Percentiles rank a stretch among this genome's conserved stretches.
These are phyloP conservation scores for Cladosporium sp. DNA, from an alignment of 2,329 filamentous ascomycete genomes.

Conservation along the genomic window DNA sequence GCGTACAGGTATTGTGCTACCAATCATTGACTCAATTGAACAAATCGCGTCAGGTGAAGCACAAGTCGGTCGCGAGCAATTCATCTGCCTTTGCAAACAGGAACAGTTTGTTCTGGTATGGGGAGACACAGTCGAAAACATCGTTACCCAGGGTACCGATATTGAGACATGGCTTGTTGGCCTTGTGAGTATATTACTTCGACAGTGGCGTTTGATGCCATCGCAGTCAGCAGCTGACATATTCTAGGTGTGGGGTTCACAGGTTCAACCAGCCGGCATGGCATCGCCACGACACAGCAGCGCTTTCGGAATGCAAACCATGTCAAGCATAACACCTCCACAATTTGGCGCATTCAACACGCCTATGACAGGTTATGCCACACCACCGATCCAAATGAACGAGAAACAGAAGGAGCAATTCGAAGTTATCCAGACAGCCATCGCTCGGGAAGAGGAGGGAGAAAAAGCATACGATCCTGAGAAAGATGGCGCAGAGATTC, in stretches of 20 bases:
- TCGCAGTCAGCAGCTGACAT: not conserved
- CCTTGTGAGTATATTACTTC: conserved; percentile 5
- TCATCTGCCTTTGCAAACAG: conserved; percentile 17
- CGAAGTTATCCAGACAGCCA: conserved; percentile 17
- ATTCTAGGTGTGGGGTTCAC: conserved; percentile 14
- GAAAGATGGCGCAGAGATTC: conserved; percentile 15
- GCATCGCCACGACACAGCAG: conserved; percentile 14
- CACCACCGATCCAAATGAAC: conserved; percentile 1
- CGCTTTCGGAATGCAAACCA: conserved; percentile 1
- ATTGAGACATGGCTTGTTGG: conserved; percentile 19
- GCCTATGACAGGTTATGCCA: conserved; percentile 10
- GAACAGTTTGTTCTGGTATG: conserved; percentile 19
- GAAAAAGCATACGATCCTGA: conserved; percentile 19
- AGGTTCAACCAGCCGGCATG: conserved; percentile 5
- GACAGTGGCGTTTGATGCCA: not conserved
- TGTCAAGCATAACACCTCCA: not conserved
- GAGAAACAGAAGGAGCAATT: conserved; percentile 18
- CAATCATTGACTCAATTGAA: conserved; percentile 16
- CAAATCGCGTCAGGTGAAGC: conserved; percentile 15
- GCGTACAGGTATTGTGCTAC: conserved; percentile 8
- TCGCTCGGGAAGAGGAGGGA: conserved; percentile 18
- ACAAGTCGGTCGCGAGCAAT: conserved; percentile 9
- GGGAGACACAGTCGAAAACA: conserved; percentile 19
- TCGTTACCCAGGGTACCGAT: conserved; percentile 15
- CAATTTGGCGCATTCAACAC: conserved; percentile 4